Evolutionary conservation across 805 yeast genomes (phyloP).

Genomic region (Pichia thaimueangensis): DNA sequence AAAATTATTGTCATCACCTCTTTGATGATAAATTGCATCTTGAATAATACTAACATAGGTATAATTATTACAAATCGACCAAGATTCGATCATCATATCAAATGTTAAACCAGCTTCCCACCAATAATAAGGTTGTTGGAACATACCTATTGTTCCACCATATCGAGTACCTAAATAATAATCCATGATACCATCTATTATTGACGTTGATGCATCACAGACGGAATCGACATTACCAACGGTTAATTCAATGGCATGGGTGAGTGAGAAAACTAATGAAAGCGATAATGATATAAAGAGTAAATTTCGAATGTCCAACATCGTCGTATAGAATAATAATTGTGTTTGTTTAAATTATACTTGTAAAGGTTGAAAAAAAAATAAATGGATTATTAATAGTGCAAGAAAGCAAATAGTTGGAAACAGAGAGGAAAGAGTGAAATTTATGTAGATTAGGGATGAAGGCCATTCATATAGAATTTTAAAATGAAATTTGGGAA

Average conservation of each 20-base stretch:
- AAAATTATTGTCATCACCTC: slow-evolving; percentile 61
- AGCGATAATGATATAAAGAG: background rate
- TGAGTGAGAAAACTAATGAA: background rate
- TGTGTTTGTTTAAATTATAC: no score
- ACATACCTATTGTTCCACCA: slow-evolving; percentile 70
- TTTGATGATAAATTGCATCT: slow-evolving; percentile 59
- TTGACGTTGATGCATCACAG: slow-evolving; percentile 46
- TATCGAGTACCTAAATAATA: slow-evolving; percentile 61
- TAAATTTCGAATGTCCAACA: no score
- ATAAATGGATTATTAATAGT: no score
- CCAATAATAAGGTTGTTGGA: slow-evolving; percentile 75
- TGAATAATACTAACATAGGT: slow-evolving; percentile 51
- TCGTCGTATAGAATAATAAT: no score
- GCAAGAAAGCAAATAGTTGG: no score
- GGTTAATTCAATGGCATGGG: slow-evolving; percentile 8
- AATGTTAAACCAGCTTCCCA: slow-evolving; percentile 86
- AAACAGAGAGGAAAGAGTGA: no score
- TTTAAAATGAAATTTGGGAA: no score
- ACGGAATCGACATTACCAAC: slow-evolving; percentile 21
- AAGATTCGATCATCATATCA: slow-evolving; percentile 62
- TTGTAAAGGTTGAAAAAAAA: no score
- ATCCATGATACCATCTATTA: slow-evolving; percentile 72
- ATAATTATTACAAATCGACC: slow-evolving; percentile 60
- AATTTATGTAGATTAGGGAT: no score
- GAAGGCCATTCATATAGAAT: no score